Conservation (phyloP, 441 rosid species). For the Cnidoscolus chayamansa region DNA sequence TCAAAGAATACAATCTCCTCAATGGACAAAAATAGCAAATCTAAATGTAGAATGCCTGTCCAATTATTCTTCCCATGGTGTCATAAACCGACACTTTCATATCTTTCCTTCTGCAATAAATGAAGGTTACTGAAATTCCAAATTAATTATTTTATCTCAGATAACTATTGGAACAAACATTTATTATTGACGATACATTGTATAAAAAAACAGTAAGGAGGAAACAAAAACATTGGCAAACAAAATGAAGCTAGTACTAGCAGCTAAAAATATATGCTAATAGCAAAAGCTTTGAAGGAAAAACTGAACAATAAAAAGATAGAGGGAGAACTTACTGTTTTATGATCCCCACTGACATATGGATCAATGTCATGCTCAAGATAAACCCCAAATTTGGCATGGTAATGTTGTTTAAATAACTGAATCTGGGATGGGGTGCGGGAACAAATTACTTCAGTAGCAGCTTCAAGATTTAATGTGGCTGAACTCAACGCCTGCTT, state of each 20-base stretch:
- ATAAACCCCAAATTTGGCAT: constrained; percentile 37
- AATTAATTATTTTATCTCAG: neutral
- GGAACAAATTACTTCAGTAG: constrained; percentile 59
- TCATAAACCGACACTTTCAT: neutral
- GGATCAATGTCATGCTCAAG: constrained; percentile 53
- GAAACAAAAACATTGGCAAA: neutral
- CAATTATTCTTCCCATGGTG: neutral
- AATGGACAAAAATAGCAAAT: neutral
- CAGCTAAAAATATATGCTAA: neutral
- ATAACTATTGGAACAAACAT: neutral
- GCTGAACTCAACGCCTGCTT: constrained; percentile 31
- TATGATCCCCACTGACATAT: constrained; percentile 49
- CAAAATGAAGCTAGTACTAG: neutral
- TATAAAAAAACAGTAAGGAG: neutral
- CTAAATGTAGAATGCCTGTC: neutral
- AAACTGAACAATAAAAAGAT: neutral
- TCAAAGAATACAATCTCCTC: neutral
- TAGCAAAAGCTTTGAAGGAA: neutral
- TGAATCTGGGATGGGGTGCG: constrained; percentile 65
- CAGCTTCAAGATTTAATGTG: constrained; percentile 31
- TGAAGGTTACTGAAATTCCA: neutral
- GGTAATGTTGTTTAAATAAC: constrained; percentile 48
- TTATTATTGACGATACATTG: neutral
- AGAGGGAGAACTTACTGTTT: constrained; percentile 30
- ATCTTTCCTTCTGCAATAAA: neutral